Evolutionary conservation across 1,284 basidiomycete genomes (phyloP), one percentile per base, ranked within the genome.

Genomic region (Cryptococcus jaspeensis): DNA sequence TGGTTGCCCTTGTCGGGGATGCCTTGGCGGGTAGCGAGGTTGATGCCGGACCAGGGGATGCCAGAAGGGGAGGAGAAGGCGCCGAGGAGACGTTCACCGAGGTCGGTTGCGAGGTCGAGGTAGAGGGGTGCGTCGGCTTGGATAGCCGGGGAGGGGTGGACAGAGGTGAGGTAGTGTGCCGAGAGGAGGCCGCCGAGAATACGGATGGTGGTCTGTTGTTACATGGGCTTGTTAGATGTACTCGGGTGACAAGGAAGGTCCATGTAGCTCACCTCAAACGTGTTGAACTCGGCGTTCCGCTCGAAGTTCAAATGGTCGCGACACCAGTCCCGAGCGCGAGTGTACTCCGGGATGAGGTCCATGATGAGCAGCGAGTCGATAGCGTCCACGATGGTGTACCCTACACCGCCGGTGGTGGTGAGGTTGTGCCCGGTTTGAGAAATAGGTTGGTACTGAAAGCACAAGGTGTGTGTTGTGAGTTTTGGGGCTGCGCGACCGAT

Each of bases 291-390:
- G 12, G 83, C 92, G 67, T 92, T 86, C 12, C 86, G 81, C 38
- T 95, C 87, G 70, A 96, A 93, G 9, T 82, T 78, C 44, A 97
- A 77, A 37, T 84, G 80, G 25, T 82, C 80, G 25, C 80, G 81
- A 18, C 96, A 83, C 93, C 94, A 97, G 41, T 84, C 72, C 15
- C 87, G 80, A 0, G 93, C 90, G 12, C 88, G 82, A 47, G 80
- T 62, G 69, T 92, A 93, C 73, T 95, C 93, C 0, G 87, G 84
- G 11, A 84, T 75, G 12, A 94, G 81, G 1, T 87, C 89, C 86
- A 96, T 88, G 53, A 97, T 78, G 47, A 92, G 83, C 79, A 98
- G 85, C 5, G 89, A 88, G 74, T 97, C 94, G 37, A 93, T 81
- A 0, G 88, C 85, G 67, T 93, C 91, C 41, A 86, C 82, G 37